These are phyloP conservation scores for Coniosporium tulheliwenetii DNA, from an alignment of 2,329 filamentous ascomycete genomes.

Conservation along the genomic window DNA sequence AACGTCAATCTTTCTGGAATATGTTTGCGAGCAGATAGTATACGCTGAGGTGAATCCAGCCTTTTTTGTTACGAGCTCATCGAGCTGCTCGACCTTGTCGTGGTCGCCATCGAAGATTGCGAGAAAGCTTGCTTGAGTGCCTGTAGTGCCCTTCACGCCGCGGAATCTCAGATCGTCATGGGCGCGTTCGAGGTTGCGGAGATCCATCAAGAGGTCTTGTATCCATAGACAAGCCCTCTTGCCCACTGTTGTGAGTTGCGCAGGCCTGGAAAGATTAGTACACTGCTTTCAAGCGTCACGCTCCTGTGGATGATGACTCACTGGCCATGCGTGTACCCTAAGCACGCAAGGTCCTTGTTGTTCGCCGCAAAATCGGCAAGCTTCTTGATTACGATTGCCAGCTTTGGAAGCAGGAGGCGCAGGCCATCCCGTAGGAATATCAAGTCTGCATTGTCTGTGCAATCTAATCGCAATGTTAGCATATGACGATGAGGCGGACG, in stretches of 20 bases:
- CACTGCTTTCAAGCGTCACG: too few species aligned
- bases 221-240: slow-evolving; percentile 59
- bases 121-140: slow-evolving; percentile 65
- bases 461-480: too few species aligned
- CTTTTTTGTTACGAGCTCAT: slow-evolving; percentile 48
- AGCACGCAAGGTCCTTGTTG: slow-evolving; percentile 55
- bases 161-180: slow-evolving; percentile 57
- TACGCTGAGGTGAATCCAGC: slow-evolving; percentile 47
- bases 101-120: slow-evolving; percentile 49
- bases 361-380: slow-evolving; percentile 56
- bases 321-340: slow-evolving; percentile 65
- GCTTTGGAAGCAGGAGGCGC: slow-evolving; percentile 59
- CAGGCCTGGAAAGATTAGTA: slow-evolving; percentile 17
- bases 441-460: slow-evolving; percentile 61
- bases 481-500: too few species aligned
- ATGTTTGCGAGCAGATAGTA: slow-evolving; percentile 56
- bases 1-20: slow-evolving; percentile 69
- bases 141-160: slow-evolving; percentile 57
- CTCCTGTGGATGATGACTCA: too few species aligned
- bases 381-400: slow-evolving; percentile 66
- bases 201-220: slow-evolving; percentile 60
- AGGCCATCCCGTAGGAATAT: slow-evolving; percentile 63
- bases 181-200: slow-evolving; percentile 55
- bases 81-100: slow-evolving; percentile 43
- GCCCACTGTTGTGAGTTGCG: slow-evolving; percentile 42